A percentile compares a stretch with the other conserved stretches of the same genome.
phyloP scores from a whole-genome alignment of 2,329 filamentous ascomycete genomes.

The Neodidymelliopsis sp. region DNA sequence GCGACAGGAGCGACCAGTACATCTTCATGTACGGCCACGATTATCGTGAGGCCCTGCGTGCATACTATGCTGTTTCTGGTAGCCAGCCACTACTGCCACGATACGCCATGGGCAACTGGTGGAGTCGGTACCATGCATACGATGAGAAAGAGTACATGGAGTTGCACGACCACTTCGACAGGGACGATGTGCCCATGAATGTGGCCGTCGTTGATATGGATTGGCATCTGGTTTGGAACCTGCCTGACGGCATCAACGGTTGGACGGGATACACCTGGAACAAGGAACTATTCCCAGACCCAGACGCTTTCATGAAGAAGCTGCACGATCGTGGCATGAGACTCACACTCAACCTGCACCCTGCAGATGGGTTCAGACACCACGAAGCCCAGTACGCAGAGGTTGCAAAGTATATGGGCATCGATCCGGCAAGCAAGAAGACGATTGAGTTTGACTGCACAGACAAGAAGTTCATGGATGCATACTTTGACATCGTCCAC shows the following conservation, averaged over 20 bases:
- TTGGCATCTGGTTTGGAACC: conserved; percentile 64
- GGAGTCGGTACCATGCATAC: conserved; percentile 69
- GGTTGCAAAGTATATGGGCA: conserved; percentile 61
- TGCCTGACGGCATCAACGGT: conserved; percentile 51
- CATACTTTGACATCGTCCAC: conserved; percentile 66
- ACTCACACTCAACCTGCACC: conserved; percentile 68
- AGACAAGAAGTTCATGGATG: conserved; percentile 62
- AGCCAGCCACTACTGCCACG: conserved; percentile 63
- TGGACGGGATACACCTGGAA: conserved; percentile 72
- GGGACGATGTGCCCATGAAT: conserved; percentile 62
- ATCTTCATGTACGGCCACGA: conserved; percentile 67
- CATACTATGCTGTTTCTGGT: conserved; percentile 64
- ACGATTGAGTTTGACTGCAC: conserved; percentile 66
- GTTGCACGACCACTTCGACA: conserved; percentile 64
- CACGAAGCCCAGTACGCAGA: conserved; percentile 65
- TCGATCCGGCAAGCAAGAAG: conserved; percentile 59
- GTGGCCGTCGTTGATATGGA: conserved; percentile 72
- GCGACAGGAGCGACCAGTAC: conserved; percentile 64
- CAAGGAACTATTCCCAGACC: conserved; percentile 64
- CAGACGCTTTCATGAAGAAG: conserved; percentile 58
- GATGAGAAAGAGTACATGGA: conserved; percentile 62
- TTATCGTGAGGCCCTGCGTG: conserved; percentile 62
- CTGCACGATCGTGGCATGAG: conserved; percentile 62
- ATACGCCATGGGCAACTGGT: conserved; percentile 70
- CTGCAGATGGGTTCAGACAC: conserved; percentile 64